Percentiles rank a stretch among this genome's conserved stretches.
These are phyloP conservation scores for Trichoderma sp. DNA, from an alignment of 2,329 filamentous ascomycete species.

Conservation along the genomic window DNA sequence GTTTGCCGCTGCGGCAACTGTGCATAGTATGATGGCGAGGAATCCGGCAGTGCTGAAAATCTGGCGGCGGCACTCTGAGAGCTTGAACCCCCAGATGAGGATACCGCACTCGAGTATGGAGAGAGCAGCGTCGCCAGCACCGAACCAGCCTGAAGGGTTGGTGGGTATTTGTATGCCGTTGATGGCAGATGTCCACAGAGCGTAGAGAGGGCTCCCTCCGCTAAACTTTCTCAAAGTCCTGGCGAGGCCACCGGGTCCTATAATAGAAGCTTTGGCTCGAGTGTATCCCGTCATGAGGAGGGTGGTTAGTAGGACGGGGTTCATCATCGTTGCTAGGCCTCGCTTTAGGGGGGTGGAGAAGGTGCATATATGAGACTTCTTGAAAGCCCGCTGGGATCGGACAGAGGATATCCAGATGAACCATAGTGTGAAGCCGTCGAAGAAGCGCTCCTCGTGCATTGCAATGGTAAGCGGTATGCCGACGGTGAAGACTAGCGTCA, in stretches of 20 bases:
- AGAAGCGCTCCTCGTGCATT: constrained; percentile 34
- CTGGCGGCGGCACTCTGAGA: constrained; percentile 48
- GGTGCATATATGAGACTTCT: constrained; percentile 20
- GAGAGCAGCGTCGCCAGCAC: constrained; percentile 48
- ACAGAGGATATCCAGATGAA: constrained; percentile 48
- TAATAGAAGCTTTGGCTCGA: constrained; percentile 36
- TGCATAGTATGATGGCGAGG: constrained; percentile 37
- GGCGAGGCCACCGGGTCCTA: constrained; percentile 30
- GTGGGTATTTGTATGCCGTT: constrained; percentile 14
- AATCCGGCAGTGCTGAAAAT: constrained; percentile 44
- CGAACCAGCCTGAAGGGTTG: constrained; percentile 34
- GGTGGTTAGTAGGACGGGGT: constrained; percentile 48
- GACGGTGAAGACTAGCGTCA: constrained; percentile 34
- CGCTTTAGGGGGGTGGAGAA: constrained; percentile 26
- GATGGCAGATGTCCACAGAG: constrained; percentile 33
- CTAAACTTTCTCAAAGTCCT: constrained; percentile 32
- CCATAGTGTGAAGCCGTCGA: constrained; percentile 48
- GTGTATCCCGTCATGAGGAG: constrained; percentile 44
- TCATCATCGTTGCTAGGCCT: constrained; percentile 41
- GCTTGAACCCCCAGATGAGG: constrained; percentile 52
- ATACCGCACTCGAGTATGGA: constrained; percentile 51
- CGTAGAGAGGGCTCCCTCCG: constrained; percentile 35
- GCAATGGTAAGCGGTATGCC: constrained; percentile 41
- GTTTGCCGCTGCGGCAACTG: constrained; percentile 39
- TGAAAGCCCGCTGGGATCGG: constrained; percentile 38